phyloP scores from a whole-genome alignment of 768 basidiomycete genomes.

The Butyriboletus loyo region DNA sequence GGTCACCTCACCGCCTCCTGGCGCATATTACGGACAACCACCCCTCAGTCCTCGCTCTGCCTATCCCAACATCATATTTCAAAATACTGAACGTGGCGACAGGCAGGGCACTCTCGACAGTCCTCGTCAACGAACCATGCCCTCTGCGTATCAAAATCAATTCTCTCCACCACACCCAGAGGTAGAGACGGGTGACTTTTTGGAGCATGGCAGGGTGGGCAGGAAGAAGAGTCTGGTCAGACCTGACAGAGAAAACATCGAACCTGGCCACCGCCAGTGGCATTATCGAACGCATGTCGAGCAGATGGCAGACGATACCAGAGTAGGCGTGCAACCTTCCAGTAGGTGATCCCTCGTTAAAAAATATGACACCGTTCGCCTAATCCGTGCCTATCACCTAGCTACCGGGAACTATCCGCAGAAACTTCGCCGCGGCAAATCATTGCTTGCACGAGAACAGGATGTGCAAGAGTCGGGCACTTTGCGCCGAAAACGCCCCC shows the following conservation, averaged over 20 bases:
- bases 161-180: conserved; percentile 40
- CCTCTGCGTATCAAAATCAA: conserved; percentile 45
- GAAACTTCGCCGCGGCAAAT: conserved; percentile 77
- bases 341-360: conserved; percentile 48
- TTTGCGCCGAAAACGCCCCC: conserved; percentile 63
- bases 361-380: neutral
- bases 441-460: conserved; percentile 86
- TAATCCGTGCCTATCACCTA: conserved; percentile 24
- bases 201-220: conserved; percentile 51
- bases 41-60: conserved; percentile 17
- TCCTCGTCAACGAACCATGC: conserved; percentile 46
- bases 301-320: conserved; percentile 67
- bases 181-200: conserved; percentile 31
- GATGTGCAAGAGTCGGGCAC: conserved; percentile 91
- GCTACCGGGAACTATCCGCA: conserved; percentile 79
- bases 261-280: conserved; percentile 91
- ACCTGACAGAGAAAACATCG: conserved; percentile 95
- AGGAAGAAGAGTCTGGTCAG: conserved; percentile 91
- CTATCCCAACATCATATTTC: conserved; percentile 60
- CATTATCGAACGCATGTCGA: conserved; percentile 90
- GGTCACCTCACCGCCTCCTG: conserved; percentile 14
- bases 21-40: conserved; percentile 17
- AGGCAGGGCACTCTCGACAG: conserved; percentile 55
- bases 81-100: conserved; percentile 67
- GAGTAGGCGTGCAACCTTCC: conserved; percentile 74